A percentile compares a stretch with the other conserved stretches of the same genome.
Conservation (phyloP, 257 asterid genomes). For the Rhazya stricta region DNA sequence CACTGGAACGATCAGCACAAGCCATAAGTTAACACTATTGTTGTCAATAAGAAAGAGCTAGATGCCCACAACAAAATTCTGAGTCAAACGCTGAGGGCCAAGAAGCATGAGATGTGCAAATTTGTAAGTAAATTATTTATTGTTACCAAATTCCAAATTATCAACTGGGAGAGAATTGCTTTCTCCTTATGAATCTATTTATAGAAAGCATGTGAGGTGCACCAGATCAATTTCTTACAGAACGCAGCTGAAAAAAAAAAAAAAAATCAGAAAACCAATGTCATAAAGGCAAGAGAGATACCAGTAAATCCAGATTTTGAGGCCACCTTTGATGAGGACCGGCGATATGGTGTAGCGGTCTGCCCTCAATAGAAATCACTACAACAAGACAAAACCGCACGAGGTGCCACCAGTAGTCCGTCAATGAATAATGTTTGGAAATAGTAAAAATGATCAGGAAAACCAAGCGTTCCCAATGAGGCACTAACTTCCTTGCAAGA, state of each 20-base stretch:
- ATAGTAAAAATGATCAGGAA: background rate
- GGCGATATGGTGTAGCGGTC: conserved; percentile 59
- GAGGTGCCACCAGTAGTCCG: background rate
- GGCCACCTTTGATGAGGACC: conserved; percentile 60
- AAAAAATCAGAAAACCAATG: background rate
- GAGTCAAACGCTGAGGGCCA: background rate
- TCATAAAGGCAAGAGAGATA: conserved; percentile 10
- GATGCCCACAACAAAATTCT: background rate
- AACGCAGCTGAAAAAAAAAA: too few relatives aligned
- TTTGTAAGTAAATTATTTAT: too few relatives aligned
- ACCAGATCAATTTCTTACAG: background rate
- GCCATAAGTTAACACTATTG: background rate
- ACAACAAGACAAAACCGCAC: background rate
- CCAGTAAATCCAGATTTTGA: conserved; percentile 92
- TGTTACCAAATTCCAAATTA: too few relatives aligned
- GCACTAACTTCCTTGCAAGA: conserved; percentile 52
- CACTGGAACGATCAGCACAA: conserved; percentile 33
- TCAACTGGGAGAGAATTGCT: background rate
- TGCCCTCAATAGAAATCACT: conserved; percentile 46
- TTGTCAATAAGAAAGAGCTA: background rate
- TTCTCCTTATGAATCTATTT: background rate
- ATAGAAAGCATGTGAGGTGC: background rate
- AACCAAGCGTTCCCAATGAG: background rate
- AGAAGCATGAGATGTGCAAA: background rate
- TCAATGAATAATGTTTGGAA: background rate